phyloP scores from a whole-genome alignment of 192 early-diverging fungal genomes.

The Physocladia obscura region DNA sequence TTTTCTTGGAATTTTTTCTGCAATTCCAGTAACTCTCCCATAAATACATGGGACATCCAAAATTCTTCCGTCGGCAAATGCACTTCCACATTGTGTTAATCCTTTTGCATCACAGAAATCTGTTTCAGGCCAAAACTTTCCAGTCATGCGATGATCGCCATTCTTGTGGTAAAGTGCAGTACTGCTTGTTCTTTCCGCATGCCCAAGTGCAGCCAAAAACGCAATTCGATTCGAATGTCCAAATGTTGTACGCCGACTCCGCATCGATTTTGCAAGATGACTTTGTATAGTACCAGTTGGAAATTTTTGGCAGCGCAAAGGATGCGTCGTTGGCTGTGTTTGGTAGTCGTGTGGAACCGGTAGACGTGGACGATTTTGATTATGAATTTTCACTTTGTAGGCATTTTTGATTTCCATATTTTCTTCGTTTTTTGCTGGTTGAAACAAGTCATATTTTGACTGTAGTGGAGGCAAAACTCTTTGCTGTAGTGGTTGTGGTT shows the following conservation, averaged over 20 bases:
- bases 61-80: neutral
- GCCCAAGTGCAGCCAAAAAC: neutral
- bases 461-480: too few relatives aligned
- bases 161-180: neutral
- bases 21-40: neutral
- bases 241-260: neutral
- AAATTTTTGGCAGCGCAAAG: neutral
- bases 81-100: slow-evolving; percentile 1
- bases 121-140: neutral
- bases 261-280: neutral
- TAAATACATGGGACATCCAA: neutral
- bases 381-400: too few relatives aligned
- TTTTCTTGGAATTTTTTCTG: too few relatives aligned
- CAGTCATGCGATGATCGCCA: neutral
- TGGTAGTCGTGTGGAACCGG: slow-evolving; percentile 8
- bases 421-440: too few relatives aligned
- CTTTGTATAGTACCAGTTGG: neutral
- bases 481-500: too few relatives aligned
- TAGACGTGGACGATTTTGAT: too few relatives aligned
- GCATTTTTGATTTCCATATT: too few relatives aligned
- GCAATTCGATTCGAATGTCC: neutral
- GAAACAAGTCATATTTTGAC: too few relatives aligned
- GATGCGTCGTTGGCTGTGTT: neutral
- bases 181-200: neutral
- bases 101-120: neutral